Conservation (phyloP, 257 asterid genomes). For the Primulina tabacum region DNA sequence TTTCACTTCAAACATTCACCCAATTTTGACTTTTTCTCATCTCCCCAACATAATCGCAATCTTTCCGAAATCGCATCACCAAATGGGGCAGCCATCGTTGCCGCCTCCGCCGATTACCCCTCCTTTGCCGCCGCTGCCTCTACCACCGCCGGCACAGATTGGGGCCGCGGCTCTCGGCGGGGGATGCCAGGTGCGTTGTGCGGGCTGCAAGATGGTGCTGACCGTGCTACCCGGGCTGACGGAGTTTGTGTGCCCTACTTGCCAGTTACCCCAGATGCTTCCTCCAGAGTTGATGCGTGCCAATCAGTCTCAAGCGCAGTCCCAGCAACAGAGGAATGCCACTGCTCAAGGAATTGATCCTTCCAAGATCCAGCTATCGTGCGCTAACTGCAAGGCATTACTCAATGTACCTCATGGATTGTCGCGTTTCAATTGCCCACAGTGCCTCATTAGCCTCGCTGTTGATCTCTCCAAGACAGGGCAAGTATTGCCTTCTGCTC, state of each 20-base stretch:
- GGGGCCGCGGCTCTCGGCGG: slow-evolving; percentile 29
- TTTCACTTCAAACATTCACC: slow-evolving; percentile 22
- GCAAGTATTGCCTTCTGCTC: slow-evolving; percentile 42
- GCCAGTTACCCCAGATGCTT: slow-evolving; percentile 92
- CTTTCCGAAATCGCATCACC: slow-evolving; percentile 8
- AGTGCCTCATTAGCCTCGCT: slow-evolving; percentile 72
- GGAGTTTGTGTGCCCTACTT: slow-evolving; percentile 91
- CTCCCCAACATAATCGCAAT: slow-evolving; percentile 12
- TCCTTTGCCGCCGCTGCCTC: slow-evolving; percentile 43
- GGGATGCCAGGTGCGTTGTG: slow-evolving; percentile 91
- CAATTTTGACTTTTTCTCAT: slow-evolving; percentile 26
- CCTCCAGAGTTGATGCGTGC: slow-evolving; percentile 81
- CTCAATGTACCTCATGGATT: slow-evolving; percentile 91
- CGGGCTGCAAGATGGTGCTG: slow-evolving; percentile 86
- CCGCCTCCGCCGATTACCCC: slow-evolving; percentile 61
- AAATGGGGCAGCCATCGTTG: slow-evolving; percentile 77
- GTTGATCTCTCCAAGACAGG: slow-evolving; percentile 68
- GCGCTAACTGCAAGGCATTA: slow-evolving; percentile 87
- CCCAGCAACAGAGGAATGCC: slow-evolving; percentile 41
- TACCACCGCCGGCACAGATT: slow-evolving; percentile 37
- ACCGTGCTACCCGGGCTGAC: slow-evolving; percentile 66
- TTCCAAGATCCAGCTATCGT: slow-evolving; percentile 92
- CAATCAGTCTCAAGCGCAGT: slow-evolving; percentile 22
- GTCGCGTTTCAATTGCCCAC: slow-evolving; percentile 81
- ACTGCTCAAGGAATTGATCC: slow-evolving; percentile 93